Base-by-base conservation (phyloP, 2,329 filamentous ascomycete genomes). In the Aspergillus melleus region DNA sequence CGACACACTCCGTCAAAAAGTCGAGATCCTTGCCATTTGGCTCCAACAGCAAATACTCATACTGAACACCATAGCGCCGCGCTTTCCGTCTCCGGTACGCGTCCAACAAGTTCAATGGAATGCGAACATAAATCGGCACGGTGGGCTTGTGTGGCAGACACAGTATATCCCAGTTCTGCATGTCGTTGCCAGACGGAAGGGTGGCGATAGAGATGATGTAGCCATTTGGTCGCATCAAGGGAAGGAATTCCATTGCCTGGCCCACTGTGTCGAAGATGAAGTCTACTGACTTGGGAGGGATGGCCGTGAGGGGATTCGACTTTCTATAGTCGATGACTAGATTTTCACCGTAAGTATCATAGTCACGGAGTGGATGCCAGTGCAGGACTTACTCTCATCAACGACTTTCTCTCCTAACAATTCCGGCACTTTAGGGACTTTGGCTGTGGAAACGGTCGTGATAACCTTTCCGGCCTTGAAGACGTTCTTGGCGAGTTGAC, bases 361-460 rank as follows among this genome's bases (percentile, higher is more conserved):
- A 42, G 3, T 8, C 4, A 4, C 4, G 6, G 16, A n/a, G 4
- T n/a, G n/a, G 16, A n/a, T 51, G 6, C 16, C 14, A 8, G 16
- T 42, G 14, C 36, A n/a, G 6, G 11, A 14, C 63, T 50, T 59
- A 71, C 69, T 65, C 61, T 82, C 74, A 67, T 84, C 82, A 2
- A 83, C 78, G 6, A 81, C 70, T 0, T 78, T 80, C 0, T 77
- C 67, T 1, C 78, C 78, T 9, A 81, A 66, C 6, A 78, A 64
- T 58, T 77, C 63, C 47, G 78, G 75, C 0, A 84, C 79, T 22
- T 80, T 72, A 0, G 71, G 61, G 32, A 86, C 59, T 68, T 86
- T 86, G 10, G 76, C 61, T 22, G 83, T 84, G 4, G 83, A 85
- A 0, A 82, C 81, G 0, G 83, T 84, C 0, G 82, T 76, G 50